Evolutionary conservation across 148 eudicot genomes (phyloP).

Genomic region (Amaranthus cruentus): DNA sequence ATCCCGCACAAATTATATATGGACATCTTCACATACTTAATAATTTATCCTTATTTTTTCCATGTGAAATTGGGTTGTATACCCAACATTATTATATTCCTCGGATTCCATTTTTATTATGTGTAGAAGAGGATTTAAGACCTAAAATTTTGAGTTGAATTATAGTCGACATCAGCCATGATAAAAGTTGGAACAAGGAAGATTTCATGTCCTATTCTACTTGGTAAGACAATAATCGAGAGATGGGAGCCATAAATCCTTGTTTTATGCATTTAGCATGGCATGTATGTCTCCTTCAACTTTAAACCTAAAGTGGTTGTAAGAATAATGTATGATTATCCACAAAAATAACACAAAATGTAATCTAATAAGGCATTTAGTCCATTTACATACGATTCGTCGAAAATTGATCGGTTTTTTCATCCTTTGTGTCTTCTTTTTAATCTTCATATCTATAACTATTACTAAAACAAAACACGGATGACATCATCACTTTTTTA

Average conservation of each 20-base stretch:
- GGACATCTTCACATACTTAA: too few relatives aligned
- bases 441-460: too few relatives aligned
- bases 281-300: slow-evolving; percentile 3
- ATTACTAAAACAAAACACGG: too few relatives aligned
- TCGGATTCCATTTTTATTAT: not conserved
- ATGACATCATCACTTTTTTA: too few relatives aligned
- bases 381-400: too few relatives aligned
- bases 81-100: not conserved
- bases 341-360: not conserved
- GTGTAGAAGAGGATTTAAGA: not conserved
- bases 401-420: too few relatives aligned
- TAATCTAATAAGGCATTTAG: not conserved
- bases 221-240: not conserved
- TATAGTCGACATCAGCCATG: not conserved
- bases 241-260: not conserved
- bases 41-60: too few relatives aligned
- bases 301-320: not conserved
- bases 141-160: too few relatives aligned
- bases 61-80: too few relatives aligned
- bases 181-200: slow-evolving; percentile 1
- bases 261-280: not conserved
- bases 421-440: not conserved
- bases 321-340: slow-evolving; percentile 7
- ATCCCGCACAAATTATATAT: too few relatives aligned
- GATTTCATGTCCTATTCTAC: not conserved